phyloP scores from a whole-genome alignment of 2,329 filamentous ascomycete species.

The Stylonectria norvegica region DNA sequence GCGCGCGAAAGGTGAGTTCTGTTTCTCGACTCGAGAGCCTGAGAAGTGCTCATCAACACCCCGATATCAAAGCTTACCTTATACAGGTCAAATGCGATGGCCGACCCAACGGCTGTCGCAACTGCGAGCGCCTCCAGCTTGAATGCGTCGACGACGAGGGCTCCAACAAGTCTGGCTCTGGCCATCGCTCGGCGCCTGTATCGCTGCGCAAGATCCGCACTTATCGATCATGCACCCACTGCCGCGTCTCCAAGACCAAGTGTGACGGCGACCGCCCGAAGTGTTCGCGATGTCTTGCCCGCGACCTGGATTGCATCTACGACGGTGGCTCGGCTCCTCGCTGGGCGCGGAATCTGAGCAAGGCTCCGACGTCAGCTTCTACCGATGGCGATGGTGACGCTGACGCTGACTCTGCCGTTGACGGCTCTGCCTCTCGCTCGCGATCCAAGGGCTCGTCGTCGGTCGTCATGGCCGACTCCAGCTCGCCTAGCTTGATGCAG shows the following conservation, averaged over 20 bases:
- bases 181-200: conserved; percentile 25
- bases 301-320: conserved; percentile 37
- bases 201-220: conserved; percentile 39
- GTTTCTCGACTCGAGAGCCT: background rate
- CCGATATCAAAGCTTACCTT: background rate
- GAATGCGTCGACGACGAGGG: conserved; percentile 39
- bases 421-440: too few species aligned
- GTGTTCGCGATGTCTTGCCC: conserved; percentile 35
- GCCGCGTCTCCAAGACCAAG: conserved; percentile 41
- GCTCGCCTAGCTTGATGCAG: conserved; percentile 23
- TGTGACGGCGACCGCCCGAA: conserved; percentile 40
- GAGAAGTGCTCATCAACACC: background rate
- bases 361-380: conserved; percentile 21
- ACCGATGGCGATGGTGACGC: conserved; percentile 20
- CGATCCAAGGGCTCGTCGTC: conserved; percentile 21
- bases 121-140: conserved; percentile 41
- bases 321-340: conserved; percentile 37
- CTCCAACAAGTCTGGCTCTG: conserved; percentile 19
- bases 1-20: conserved; percentile 37
- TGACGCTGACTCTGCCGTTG: too few species aligned
- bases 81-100: conserved; percentile 41
- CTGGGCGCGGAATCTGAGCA: conserved; percentile 35
- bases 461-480: conserved; percentile 14
- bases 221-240: conserved; percentile 39
- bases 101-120: conserved; percentile 40